Percentiles rank a stretch among this genome's conserved stretches.
These are phyloP conservation scores for Infundibulicybe gibba DNA, from an alignment of 768 basidiomycete species.

Conservation along the genomic window DNA sequence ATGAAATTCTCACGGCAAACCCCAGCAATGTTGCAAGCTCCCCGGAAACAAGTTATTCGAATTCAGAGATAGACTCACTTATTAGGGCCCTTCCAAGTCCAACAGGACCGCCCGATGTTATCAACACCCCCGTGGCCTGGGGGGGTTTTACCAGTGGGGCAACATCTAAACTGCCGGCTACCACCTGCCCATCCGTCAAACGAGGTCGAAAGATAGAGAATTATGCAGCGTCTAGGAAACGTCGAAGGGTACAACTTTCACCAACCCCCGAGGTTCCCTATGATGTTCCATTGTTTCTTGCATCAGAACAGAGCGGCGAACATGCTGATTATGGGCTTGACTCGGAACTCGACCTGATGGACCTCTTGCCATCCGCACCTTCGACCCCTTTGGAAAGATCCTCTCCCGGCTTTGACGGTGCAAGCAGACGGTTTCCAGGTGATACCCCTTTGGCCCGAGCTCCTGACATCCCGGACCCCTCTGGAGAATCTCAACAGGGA, in stretches of 20 bases:
- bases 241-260: background rate
- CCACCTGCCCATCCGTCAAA: background rate
- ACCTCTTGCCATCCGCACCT: too few relatives aligned
- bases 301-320: too few relatives aligned
- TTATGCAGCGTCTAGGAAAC: too few relatives aligned
- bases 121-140: too few relatives aligned
- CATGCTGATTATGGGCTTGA: too few relatives aligned
- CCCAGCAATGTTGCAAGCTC: conserved; percentile 7
- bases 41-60: conserved; percentile 34
- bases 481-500: conserved; percentile 1
- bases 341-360: too few relatives aligned
- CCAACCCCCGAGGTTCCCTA: background rate
- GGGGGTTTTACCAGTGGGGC: too few relatives aligned
- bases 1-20: conserved; percentile 18
- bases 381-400: conserved; percentile 8
- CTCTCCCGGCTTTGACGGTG: conserved; percentile 22
- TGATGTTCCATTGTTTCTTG: too few relatives aligned
- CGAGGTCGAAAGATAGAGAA: background rate
- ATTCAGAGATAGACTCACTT: conserved; percentile 40
- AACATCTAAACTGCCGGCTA: too few relatives aligned
- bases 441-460: too few relatives aligned
- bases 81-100: conserved; percentile 29
- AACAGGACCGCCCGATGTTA: too few relatives aligned
- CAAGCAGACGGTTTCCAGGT: too few relatives aligned
- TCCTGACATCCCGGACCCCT: background rate